A percentile compares a stretch with the other conserved stretches of the same genome.
These are phyloP conservation scores for Exophiala spinifera DNA, from an alignment of 2,329 filamentous ascomycete species.

Conservation along the genomic window DNA sequence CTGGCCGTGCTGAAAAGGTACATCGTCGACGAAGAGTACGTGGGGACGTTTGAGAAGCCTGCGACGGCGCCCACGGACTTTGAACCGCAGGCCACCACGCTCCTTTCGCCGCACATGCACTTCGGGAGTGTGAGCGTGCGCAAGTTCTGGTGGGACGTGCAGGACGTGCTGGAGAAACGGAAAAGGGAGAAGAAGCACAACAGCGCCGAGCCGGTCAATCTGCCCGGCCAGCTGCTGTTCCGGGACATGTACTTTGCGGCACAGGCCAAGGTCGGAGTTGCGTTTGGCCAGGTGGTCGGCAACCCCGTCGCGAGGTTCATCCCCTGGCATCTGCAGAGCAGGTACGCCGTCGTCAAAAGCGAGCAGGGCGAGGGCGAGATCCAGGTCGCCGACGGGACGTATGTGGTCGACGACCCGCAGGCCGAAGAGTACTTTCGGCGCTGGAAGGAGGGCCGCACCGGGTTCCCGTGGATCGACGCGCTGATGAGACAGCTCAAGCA, in stretches of 20 bases:
- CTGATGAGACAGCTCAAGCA: slow-evolving; percentile 70
- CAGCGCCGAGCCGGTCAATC: slow-evolving; percentile 60
- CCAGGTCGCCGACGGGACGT: slow-evolving; percentile 59
- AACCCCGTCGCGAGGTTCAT: slow-evolving; percentile 71
- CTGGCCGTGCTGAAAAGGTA: slow-evolving; percentile 58
- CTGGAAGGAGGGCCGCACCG: slow-evolving; percentile 67
- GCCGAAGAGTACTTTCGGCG: slow-evolving; percentile 66
- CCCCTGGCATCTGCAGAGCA: slow-evolving; percentile 72
- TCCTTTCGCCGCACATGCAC: slow-evolving; percentile 70
- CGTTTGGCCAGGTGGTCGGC: slow-evolving; percentile 62
- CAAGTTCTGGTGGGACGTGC: slow-evolving; percentile 69
- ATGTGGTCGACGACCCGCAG: slow-evolving; percentile 60
- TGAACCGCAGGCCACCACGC: slow-evolving; percentile 67
- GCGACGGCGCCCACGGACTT: slow-evolving; percentile 72
- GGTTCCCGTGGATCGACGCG: slow-evolving; percentile 78
- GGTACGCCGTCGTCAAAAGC: slow-evolving; percentile 39
- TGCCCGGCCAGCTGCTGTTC: slow-evolving; percentile 72
- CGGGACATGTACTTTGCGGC: slow-evolving; percentile 82
- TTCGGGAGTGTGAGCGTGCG: slow-evolving; percentile 70
- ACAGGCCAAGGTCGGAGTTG: slow-evolving; percentile 63
- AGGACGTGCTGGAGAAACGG: slow-evolving; percentile 59
- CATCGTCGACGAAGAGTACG: slow-evolving; percentile 62
- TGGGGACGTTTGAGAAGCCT: slow-evolving; percentile 72
- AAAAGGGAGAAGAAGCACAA: slow-evolving; percentile 54
- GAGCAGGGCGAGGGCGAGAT: slow-evolving; percentile 40